Percentiles rank a stretch among this genome's conserved stretches.
These are phyloP conservation scores for Tetrahymena malaccensis DNA, from an alignment of 73 alveolate species.

Conservation along the genomic window DNA sequence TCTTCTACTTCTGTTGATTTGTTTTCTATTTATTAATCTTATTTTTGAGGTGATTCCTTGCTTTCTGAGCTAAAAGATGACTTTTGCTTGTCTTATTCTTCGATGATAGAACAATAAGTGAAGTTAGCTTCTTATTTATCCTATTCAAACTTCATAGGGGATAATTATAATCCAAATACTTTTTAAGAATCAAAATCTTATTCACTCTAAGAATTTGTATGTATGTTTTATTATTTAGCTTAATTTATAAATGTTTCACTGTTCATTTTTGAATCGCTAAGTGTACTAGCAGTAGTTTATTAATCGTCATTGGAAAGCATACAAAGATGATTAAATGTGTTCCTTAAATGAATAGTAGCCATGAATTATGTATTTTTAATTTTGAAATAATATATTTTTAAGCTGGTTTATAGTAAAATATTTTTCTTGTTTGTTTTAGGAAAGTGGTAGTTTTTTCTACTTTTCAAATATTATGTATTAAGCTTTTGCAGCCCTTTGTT, in stretches of 20 bases:
- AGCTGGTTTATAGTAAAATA: too few relatives aligned
- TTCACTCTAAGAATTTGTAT: neutral
- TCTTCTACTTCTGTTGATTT: neutral
- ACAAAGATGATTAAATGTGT: neutral
- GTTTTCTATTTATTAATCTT: neutral
- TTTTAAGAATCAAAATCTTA: neutral
- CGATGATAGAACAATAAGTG: neutral
- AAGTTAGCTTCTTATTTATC: neutral
- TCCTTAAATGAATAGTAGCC: neutral
- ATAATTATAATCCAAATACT: neutral
- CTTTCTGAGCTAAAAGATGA: neutral
- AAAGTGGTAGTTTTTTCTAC: neutral
- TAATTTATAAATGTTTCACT: neutral
- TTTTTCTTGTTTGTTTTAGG: too few relatives aligned
- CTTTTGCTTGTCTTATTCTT: neutral
- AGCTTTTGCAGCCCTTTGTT: neutral
- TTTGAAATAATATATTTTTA: too few relatives aligned
- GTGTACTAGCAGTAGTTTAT: neutral
- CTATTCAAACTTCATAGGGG: neutral
- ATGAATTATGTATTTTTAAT: too few relatives aligned
- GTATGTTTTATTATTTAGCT: too few relatives aligned
- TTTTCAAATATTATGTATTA: too few relatives aligned
- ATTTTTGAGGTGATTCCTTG: neutral
- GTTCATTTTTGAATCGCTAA: neutral
- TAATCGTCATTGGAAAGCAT: neutral